These are phyloP conservation scores for Senna tora DNA, from an alignment of 306 rosid genomes.

Conservation along the genomic window DNA sequence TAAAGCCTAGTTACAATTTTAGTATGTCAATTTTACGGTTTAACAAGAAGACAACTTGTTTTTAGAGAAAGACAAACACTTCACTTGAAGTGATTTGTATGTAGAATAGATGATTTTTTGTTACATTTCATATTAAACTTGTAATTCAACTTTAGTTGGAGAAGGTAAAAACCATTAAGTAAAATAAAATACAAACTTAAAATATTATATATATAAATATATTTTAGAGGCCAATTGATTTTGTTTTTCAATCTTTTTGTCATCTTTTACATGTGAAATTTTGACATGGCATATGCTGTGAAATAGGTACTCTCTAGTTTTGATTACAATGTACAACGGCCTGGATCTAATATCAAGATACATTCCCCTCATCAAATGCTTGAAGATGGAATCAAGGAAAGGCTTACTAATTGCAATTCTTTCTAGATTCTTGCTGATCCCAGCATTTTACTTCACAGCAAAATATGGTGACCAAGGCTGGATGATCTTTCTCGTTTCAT, in stretches of 20 bases:
- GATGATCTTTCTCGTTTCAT: slow-evolving; percentile 70
- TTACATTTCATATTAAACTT: too few relatives aligned
- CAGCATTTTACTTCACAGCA: slow-evolving; percentile 82
- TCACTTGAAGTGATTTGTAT: too few relatives aligned
- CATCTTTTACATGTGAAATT: neutral
- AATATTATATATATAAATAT: too few relatives aligned
- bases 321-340: slow-evolving; percentile 67
- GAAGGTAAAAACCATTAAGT: too few relatives aligned
- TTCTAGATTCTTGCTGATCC: slow-evolving; percentile 62
- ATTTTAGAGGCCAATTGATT: too few relatives aligned
- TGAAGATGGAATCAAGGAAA: slow-evolving; percentile 76
- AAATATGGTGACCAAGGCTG: slow-evolving; percentile 85
- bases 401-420: slow-evolving; percentile 51
- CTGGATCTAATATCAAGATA: slow-evolving; percentile 69
- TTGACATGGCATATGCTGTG: neutral
- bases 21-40: neutral
- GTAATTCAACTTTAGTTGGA: too few relatives aligned
- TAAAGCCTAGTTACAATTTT: too few relatives aligned
- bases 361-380: slow-evolving; percentile 59
- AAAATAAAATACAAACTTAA: too few relatives aligned
- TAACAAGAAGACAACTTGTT: too few relatives aligned
- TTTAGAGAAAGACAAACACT: too few relatives aligned
- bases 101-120: too few relatives aligned
- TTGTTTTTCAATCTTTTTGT: too few relatives aligned
- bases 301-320: slow-evolving; percentile 75